phyloP scores from a whole-genome alignment of 345 rosid species.

The Lepidium aucheri region DNA sequence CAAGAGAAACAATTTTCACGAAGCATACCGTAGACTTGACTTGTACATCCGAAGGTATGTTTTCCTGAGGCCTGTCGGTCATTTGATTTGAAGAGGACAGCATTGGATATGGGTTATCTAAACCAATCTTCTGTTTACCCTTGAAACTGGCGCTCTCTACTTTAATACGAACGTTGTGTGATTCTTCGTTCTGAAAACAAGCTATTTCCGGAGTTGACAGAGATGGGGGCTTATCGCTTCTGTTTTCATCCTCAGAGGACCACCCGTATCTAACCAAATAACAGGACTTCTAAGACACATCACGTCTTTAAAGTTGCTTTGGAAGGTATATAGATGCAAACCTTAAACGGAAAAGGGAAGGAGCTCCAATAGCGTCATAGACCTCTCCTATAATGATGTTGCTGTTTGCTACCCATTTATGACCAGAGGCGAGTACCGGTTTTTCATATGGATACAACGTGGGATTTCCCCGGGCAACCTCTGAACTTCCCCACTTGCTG shows the following conservation, averaged over 20 bases:
- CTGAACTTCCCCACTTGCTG: conserved; percentile 65
- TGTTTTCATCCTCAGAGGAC: conserved; percentile 31
- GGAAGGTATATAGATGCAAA: conserved; percentile 12
- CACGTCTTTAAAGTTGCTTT: neutral
- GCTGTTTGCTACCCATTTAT: conserved; percentile 50
- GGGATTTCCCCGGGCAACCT: conserved; percentile 55
- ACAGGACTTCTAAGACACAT: conserved; percentile 16
- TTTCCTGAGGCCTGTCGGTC: conserved; percentile 22
- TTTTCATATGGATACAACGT: conserved; percentile 46
- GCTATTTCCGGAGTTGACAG: conserved; percentile 24
- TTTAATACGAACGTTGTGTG: conserved; percentile 10
- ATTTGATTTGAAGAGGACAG: conserved; percentile 25
- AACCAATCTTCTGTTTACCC: conserved; percentile 20
- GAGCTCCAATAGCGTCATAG: conserved; percentile 53
- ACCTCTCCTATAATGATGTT: conserved; percentile 45
- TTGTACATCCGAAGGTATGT: conserved; percentile 25
- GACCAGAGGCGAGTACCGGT: conserved; percentile 21
- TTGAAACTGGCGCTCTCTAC: neutral
- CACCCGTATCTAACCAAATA: conserved; percentile 69
- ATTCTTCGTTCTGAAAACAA: conserved; percentile 27
- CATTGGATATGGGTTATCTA: conserved; percentile 19
- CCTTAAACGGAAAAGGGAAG: conserved; percentile 80
- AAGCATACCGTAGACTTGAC: conserved; percentile 35
- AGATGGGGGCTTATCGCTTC: conserved; percentile 23
- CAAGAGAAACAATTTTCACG: neutral